These are phyloP conservation scores for Blastomyces gilchristii DNA, from an alignment of 2,329 filamentous ascomycete genomes.

Conservation along the genomic window DNA sequence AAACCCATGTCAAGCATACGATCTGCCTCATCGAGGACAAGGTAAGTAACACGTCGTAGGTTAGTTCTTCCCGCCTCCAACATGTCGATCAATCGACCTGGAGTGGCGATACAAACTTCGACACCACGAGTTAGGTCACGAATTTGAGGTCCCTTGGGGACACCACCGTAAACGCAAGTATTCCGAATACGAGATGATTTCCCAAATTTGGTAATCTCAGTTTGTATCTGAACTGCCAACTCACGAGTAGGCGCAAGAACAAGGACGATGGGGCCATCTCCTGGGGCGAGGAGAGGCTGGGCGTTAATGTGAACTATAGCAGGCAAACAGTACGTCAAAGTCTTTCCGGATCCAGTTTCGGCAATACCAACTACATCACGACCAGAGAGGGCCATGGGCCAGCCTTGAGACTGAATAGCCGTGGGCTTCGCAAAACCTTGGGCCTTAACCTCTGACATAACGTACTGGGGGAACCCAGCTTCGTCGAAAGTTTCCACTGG, in stretches of 20 bases:
- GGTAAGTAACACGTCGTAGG: conserved; percentile 91
- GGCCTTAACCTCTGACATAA: conserved; percentile 97
- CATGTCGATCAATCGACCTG: conserved; percentile 97
- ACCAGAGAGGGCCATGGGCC: conserved; percentile 97
- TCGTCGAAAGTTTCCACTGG: conserved; percentile 97
- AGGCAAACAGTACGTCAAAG: conserved; percentile 92
- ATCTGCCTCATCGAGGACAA: conserved; percentile 97
- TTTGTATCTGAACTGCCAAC: conserved; percentile 94
- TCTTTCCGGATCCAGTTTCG: conserved; percentile 98
- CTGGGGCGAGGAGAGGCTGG: conserved; percentile 86
- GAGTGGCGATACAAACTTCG: conserved; percentile 96
- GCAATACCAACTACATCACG: conserved; percentile 98
- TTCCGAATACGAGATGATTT: conserved; percentile 97
- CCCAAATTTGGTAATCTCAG: conserved; percentile 97
- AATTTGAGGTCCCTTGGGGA: conserved; percentile 94
- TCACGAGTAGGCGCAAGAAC: conserved; percentile 95
- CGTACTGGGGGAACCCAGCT: conserved; percentile 91
- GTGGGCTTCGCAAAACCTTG: conserved; percentile 92
- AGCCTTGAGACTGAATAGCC: conserved; percentile 94
- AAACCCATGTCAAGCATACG: conserved; percentile 99
- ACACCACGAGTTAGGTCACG: conserved; percentile 89
- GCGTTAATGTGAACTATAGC: conserved; percentile 99
- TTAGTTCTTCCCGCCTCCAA: conserved; percentile 97
- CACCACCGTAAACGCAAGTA: conserved; percentile 98
- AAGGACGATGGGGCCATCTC: conserved; percentile 92